A percentile compares a stretch with the other conserved stretches of the same genome.
phyloP scores from a whole-genome alignment of 345 rosid species.

The Gossypium australe region DNA sequence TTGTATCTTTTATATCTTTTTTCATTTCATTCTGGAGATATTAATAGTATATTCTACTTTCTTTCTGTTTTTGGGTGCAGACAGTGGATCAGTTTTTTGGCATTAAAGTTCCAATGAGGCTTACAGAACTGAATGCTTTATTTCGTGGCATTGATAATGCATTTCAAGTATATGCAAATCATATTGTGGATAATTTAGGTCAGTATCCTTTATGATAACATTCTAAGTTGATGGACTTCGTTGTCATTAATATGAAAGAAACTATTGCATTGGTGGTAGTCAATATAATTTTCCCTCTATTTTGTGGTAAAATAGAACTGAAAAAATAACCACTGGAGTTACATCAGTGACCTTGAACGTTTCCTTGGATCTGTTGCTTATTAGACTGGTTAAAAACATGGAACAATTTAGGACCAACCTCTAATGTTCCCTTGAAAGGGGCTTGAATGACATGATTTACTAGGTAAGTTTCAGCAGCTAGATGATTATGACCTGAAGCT shows the following conservation, averaged over 20 bases:
- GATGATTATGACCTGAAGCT: background rate
- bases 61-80: constrained; percentile 39
- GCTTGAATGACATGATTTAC: background rate
- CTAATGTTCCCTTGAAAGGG: background rate
- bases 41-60: background rate
- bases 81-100: constrained; percentile 94
- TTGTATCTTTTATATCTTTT: background rate
- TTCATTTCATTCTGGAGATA: constrained; percentile 6
- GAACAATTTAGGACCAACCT: background rate
- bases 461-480: background rate
- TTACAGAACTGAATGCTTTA: constrained; percentile 62
- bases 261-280: background rate
- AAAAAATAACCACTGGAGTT: background rate
- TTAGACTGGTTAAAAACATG: background rate
- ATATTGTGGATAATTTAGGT: constrained; percentile 76
- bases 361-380: background rate
- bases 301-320: background rate
- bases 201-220: constrained; percentile 28
- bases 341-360: background rate
- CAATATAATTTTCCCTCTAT: background rate
- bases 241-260: constrained; percentile 1
- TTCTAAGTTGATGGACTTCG: constrained; percentile 11
- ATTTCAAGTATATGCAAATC: constrained; percentile 85
- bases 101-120: constrained; percentile 85
- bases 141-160: constrained; percentile 88